Conservation (phyloP, 495 filamentous ascomycete genomes). For the Aspergillus nanangensis region DNA sequence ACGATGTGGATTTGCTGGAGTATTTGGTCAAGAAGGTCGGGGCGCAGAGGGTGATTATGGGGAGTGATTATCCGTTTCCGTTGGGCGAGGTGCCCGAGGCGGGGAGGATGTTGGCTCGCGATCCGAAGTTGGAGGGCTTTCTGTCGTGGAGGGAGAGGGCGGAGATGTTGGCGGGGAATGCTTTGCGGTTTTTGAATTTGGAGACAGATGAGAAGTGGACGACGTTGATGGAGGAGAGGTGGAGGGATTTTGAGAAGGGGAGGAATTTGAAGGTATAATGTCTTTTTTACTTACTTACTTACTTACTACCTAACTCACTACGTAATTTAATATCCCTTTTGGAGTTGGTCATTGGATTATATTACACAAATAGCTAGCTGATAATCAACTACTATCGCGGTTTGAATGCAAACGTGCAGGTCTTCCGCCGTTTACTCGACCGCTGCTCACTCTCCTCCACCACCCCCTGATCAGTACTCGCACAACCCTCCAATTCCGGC, state of each 20-base stretch:
- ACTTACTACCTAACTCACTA: too few species aligned
- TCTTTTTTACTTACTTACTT: too few species aligned
- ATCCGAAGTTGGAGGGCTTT: slow-evolving; percentile 9
- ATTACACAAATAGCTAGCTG: too few species aligned
- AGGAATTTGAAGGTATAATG: neutral
- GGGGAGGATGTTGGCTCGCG: slow-evolving; percentile 16
- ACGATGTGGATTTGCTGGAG: slow-evolving; percentile 17
- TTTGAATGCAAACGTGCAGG: too few species aligned
- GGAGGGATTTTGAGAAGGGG: slow-evolving; percentile 1
- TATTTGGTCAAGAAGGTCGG: slow-evolving; percentile 20
- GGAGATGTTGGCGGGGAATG: slow-evolving; percentile 19
- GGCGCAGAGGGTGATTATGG: slow-evolving; percentile 14
- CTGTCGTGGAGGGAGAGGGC: slow-evolving; percentile 13
- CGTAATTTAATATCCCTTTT: too few species aligned
- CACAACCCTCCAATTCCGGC: neutral
- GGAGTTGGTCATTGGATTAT: too few species aligned
- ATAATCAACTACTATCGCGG: too few species aligned
- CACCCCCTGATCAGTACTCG: too few species aligned
- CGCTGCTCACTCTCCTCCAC: too few species aligned
- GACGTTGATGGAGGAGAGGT: neutral
- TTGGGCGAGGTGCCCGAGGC: slow-evolving; percentile 19
- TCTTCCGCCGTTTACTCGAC: too few species aligned
- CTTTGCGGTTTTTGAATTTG: slow-evolving; percentile 15
- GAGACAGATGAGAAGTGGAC: slow-evolving; percentile 3
- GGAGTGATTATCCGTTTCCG: slow-evolving; percentile 23